Base-by-base conservation (phyloP, 108 stramenopile species). In the Heterococcus sp. region DNA sequence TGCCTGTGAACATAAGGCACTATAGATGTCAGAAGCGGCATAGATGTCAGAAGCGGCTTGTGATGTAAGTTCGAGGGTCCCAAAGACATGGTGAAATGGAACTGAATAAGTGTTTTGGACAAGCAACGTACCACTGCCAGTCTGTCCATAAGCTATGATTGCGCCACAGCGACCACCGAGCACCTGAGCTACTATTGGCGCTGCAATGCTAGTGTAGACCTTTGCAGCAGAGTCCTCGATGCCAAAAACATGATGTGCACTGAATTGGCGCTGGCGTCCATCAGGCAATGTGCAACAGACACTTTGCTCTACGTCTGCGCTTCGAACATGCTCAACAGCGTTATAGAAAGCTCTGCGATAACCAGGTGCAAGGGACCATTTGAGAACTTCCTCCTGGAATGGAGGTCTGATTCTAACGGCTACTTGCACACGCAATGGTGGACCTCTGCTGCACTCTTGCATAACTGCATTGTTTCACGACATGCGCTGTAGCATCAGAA, bases 91-190 rank as follows among this genome's bases (percentile, higher is more conserved):
- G 8, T 36, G 38, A 21, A 26, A 63, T 63, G 58, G 21, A 26
- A 26, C 26, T 63, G 58, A 26, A 63, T 63, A 63, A 26, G 21
- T 26, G 21, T 26, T 21, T 26, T 63, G 58, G 21, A 26, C 21
- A 21, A 63, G 26, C 26, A 21, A 26, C 75, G 67, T 75, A 37
- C 75, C 75, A 8, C 67, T 40, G n/a, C 38, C 75, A 32, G 75
- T 69, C 63, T 75, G 75, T 14, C 67, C 75, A 21, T 75, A 75
- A 14, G 75, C 75, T 38, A 75, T 69, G 32, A 75, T 34, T 31
- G 68, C 37, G 30, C 75, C 75, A 65, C 40, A 21, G 14, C 2
- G 35, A 26, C 74, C 74, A 3, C 21, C 26, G 37, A 75, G 21
- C 33, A 37, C 37, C 14, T 68, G 67, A 3, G 67, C 68, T 34